Percentiles rank a stretch among this genome's conserved stretches.
These are phyloP conservation scores for Cotoneaster glaucophyllus DNA, from an alignment of 306 rosid species.

Conservation along the genomic window DNA sequence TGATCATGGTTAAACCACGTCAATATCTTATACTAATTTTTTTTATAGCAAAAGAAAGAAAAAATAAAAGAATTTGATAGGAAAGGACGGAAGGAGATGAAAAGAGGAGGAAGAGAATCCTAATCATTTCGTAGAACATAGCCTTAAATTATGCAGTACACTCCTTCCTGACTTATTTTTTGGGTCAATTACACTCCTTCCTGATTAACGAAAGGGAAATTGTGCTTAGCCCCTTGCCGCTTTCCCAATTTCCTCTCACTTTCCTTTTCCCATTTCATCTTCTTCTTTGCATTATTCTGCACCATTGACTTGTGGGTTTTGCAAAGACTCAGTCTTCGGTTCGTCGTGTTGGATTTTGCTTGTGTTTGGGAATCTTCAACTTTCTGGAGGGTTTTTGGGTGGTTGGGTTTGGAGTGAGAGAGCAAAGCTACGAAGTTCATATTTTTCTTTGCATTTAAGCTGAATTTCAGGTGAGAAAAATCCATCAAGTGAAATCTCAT, in stretches of 20 bases:
- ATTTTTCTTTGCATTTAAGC: slow-evolving; percentile 15
- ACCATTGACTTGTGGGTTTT: slow-evolving; percentile 1
- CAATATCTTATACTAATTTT: too few species aligned
- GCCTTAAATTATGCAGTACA: too few species aligned
- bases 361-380: slow-evolving; percentile 15
- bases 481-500: background rate
- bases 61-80: too few species aligned
- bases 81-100: too few species aligned
- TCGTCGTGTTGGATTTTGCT: slow-evolving; percentile 1
- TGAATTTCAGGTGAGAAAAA: slow-evolving; percentile 27
- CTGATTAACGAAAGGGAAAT: background rate
- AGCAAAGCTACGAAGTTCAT: background rate
- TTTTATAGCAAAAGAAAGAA: too few species aligned
- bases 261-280: background rate
- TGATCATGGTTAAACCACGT: too few species aligned
- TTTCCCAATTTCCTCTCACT: slow-evolving; percentile 2
- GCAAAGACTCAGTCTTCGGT: background rate
- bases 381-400: background rate
- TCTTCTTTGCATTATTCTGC: background rate
- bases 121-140: too few species aligned
- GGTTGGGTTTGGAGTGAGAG: slow-evolving; percentile 14
- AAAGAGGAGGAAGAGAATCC: too few species aligned
- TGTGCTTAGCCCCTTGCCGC: background rate
- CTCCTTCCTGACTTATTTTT: too few species aligned
- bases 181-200: too few species aligned